phyloP scores from a whole-genome alignment of 495 filamentous ascomycete species.

The Neurospora sp. region DNA sequence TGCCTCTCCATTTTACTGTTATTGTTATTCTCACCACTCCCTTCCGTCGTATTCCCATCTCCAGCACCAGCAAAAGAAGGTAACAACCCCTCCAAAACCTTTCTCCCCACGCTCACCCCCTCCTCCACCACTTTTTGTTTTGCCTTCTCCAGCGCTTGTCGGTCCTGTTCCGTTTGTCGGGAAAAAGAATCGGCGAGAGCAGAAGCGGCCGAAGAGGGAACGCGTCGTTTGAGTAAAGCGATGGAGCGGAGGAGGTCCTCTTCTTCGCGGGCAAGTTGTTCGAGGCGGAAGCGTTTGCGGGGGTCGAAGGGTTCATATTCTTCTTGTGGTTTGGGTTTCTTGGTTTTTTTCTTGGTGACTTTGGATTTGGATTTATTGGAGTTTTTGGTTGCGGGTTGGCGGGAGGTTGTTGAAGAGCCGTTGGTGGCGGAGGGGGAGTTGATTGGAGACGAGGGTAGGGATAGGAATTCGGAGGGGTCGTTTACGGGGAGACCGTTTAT shows the following conservation, averaged over 20 bases:
- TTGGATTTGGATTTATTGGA: conserved; percentile 10
- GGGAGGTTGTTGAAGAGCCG: conserved; percentile 1
- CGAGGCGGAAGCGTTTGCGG: conserved; percentile 56
- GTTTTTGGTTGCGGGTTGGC: not conserved
- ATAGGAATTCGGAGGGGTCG: conserved; percentile 36
- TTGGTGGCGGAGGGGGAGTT: conserved; percentile 20
- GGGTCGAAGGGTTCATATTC: conserved; percentile 73
- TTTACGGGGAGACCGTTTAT: conserved; percentile 64
- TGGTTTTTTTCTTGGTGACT: conserved; percentile 3
- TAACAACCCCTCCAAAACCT: conserved; percentile 14
- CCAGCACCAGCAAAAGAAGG: not conserved
- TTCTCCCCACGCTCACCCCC: conserved; percentile 12
- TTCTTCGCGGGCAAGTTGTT: conserved; percentile 55
- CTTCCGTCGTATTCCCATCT: not conserved
- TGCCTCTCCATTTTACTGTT: conserved; percentile 28
- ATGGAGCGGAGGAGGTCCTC: conserved; percentile 67
- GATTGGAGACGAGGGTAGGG: conserved; percentile 9
- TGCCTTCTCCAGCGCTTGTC: conserved; percentile 32
- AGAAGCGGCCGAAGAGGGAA: conserved; percentile 49
- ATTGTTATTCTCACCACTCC: no score
- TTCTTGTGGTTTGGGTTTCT: conserved; percentile 19
- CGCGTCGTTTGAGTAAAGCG: conserved; percentile 57
- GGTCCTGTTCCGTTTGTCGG: conserved; percentile 33
- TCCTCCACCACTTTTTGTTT: conserved; percentile 9
- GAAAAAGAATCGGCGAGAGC: conserved; percentile 42